A percentile compares a stretch with the other conserved stretches of the same genome.
Conservation (phyloP, 306 rosid species). For the Cucumis melo region DNA sequence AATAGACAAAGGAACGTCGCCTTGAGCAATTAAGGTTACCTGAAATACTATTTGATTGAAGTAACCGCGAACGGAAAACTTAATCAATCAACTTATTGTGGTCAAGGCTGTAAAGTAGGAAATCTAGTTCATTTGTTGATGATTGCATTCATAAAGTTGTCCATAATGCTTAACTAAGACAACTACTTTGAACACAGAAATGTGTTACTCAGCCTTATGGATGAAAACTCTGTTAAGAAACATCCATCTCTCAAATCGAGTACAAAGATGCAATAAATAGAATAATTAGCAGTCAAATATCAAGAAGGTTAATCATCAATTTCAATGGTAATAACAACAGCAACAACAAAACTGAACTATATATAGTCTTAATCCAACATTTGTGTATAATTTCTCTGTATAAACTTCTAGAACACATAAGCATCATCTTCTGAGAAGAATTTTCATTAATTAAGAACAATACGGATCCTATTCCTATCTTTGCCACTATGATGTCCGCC, state of each 20-base stretch:
- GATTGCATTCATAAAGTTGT: not conserved
- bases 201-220: not conserved
- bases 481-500: too few species aligned
- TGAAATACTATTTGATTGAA: conserved; percentile 20
- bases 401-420: not conserved
- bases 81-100: not conserved
- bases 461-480: not conserved
- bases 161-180: not conserved
- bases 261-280: not conserved
- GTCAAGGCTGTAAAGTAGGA: not conserved
- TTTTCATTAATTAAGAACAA: not conserved
- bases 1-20: conserved; percentile 36
- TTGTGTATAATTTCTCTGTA: not conserved
- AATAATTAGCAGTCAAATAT: not conserved
- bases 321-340: too few species aligned
- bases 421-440: not conserved
- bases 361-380: not conserved
- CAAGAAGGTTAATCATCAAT: not conserved
- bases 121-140: not conserved
- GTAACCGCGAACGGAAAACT: conserved; percentile 3
- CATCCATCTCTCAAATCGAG: not conserved
- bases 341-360: not conserved
- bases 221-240: not conserved
- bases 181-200: not conserved
- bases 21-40: conserved; percentile 35